phyloP scores from a whole-genome alignment of 768 basidiomycete species.

The Phanerochaete sordida region DNA sequence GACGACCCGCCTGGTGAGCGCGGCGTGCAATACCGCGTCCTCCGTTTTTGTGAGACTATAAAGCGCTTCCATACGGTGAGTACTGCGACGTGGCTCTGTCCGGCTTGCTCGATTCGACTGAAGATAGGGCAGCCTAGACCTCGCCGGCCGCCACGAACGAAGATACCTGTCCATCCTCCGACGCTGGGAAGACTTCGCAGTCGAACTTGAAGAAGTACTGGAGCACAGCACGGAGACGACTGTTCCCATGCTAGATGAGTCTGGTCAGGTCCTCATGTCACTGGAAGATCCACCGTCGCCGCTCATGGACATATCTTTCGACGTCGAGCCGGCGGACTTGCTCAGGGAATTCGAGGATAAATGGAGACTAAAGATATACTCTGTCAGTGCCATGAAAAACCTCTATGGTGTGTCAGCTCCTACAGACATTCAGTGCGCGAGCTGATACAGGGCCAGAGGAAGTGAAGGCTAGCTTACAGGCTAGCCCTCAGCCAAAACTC shows the following conservation, averaged over 20 bases:
- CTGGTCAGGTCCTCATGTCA: not conserved
- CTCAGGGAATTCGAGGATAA: not conserved
- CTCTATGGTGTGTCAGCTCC: not conserved
- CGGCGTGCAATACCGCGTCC: not conserved
- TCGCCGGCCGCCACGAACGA: not conserved
- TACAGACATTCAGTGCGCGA: too few relatives aligned
- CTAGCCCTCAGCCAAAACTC: not conserved
- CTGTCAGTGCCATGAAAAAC: not conserved
- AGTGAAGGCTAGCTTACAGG: not conserved
- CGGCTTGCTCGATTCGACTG: not conserved
- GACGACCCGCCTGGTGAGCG: not conserved
- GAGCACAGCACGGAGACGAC: not conserved
- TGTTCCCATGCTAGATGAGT: not conserved
- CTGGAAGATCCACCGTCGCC: not conserved
- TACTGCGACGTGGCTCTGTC: not conserved
- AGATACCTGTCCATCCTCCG: not conserved
- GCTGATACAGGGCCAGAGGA: too few relatives aligned
- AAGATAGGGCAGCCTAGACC: not conserved
- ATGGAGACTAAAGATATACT: not conserved
- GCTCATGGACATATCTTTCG: not conserved
- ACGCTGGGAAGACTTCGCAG: not conserved
- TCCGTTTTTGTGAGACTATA: not conserved
- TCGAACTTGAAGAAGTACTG: not conserved
- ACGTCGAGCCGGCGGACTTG: not conserved
- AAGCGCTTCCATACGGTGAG: slow-evolving; percentile 1